Conservation (phyloP, 2,329 filamentous ascomycete genomes). For the Leptoxyphium fumago region DNA sequence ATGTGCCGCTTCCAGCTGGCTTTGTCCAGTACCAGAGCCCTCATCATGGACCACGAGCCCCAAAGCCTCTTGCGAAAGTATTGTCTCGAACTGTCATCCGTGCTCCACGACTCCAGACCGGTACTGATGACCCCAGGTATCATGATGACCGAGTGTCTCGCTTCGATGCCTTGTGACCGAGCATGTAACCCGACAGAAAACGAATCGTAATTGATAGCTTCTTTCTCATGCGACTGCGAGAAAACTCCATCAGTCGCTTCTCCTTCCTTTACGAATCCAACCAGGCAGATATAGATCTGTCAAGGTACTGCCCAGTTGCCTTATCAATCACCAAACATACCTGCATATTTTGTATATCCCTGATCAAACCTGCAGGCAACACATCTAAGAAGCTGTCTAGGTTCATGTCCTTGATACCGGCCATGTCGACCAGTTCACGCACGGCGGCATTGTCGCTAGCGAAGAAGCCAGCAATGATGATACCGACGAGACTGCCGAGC, state of each 20-base stretch:
- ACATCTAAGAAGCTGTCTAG: conserved; percentile 79
- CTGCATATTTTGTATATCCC: conserved; percentile 73
- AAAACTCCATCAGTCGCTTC: conserved; percentile 11
- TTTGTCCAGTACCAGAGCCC: conserved; percentile 82
- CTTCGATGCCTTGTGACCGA: conserved; percentile 62
- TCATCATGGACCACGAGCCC: conserved; percentile 99
- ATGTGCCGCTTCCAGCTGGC: conserved; percentile 90
- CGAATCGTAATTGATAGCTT: conserved; percentile 80
- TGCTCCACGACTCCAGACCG: conserved; percentile 92
- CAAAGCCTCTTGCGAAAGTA: conserved; percentile 92
- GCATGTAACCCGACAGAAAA: conserved; percentile 83
- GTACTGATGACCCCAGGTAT: conserved; percentile 96
- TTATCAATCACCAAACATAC: conserved; percentile 33
- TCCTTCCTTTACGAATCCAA: no score
- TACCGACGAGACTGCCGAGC: conserved; percentile 77
- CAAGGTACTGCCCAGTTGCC: no score
- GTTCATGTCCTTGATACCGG: conserved; percentile 54
- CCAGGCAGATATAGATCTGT: no score
- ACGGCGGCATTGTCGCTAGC: conserved; percentile 61
- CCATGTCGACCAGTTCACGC: conserved; percentile 57
- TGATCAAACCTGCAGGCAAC: conserved; percentile 70
- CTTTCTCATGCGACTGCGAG: conserved; percentile 64
- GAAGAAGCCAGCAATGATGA: conserved; percentile 80
- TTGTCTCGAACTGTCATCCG: conserved; percentile 63
- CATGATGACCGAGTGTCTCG: conserved; percentile 87